Evolutionary conservation across 2,329 filamentous ascomycete genomes (phyloP).

Genomic region (Dactylonectria estremocensis): DNA sequence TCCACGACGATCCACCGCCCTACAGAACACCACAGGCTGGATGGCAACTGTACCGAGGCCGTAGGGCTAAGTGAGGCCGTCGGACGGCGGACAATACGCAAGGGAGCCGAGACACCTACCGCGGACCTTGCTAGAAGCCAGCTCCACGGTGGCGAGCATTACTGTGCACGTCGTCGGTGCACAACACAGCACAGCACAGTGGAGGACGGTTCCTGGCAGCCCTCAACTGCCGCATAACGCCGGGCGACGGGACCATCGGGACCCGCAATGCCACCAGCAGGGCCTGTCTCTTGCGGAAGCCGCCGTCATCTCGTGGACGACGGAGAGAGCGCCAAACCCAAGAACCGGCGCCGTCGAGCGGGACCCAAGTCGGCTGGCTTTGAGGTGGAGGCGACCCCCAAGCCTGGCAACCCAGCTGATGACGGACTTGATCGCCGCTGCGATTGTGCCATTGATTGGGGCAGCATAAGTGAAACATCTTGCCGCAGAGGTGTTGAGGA

Average conservation of each 20-base stretch:
- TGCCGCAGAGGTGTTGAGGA: constrained; percentile 18
- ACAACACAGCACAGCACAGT: constrained; percentile 29
- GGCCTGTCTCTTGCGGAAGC: constrained; percentile 41
- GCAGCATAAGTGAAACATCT: constrained; percentile 30
- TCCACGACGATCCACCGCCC: constrained; percentile 41
- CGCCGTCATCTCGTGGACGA: constrained; percentile 36
- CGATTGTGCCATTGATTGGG: constrained; percentile 32
- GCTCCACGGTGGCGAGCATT: constrained; percentile 16
- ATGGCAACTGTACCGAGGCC: constrained; percentile 1
- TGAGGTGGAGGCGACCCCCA: constrained; percentile 33
- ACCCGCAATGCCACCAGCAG: constrained; percentile 39
- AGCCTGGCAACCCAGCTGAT: constrained; percentile 34
- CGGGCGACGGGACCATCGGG: constrained; percentile 40
- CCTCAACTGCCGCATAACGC: constrained; percentile 33
- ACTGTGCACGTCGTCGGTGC: constrained; percentile 10
- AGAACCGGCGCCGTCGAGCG: constrained; percentile 44
- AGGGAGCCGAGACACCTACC: constrained; percentile 34
- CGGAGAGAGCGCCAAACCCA: constrained; percentile 31
- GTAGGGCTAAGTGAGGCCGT: constrained; percentile 34
- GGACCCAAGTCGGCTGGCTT: constrained; percentile 38
- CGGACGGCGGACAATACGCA: constrained; percentile 39
- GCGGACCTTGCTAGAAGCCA: background rate
- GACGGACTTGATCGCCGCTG: constrained; percentile 29
- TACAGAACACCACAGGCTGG: constrained; percentile 15
- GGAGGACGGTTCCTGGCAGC: constrained; percentile 34